Conservation (phyloP, 768 basidiomycete species). For the Amanita pallidorosea region DNA sequence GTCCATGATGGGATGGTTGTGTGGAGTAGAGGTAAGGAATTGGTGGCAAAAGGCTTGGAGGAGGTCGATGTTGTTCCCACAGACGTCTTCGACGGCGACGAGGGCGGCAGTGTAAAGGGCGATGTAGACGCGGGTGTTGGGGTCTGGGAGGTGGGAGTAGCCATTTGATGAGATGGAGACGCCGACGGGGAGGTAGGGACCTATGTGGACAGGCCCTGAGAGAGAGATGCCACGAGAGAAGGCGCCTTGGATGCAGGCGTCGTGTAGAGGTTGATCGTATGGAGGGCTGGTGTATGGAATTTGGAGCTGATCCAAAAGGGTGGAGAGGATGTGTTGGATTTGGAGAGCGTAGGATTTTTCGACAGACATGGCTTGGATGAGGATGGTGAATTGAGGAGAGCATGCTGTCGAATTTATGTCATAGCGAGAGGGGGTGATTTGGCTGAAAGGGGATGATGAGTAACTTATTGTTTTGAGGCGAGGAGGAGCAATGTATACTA, state of each 20-base stretch:
- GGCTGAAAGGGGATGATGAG: no score
- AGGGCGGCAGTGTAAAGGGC: conserved; percentile 27
- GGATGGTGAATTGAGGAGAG: not conserved
- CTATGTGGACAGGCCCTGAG: conserved; percentile 11
- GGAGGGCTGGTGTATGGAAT: not conserved
- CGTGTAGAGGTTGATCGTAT: conserved; percentile 6
- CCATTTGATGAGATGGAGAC: conserved; percentile 17
- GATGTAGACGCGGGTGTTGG: conserved; percentile 21
- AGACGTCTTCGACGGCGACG: conserved; percentile 27
- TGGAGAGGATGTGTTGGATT: not conserved
- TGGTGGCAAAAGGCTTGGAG: conserved; percentile 23
- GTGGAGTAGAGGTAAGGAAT: conserved; percentile 16
- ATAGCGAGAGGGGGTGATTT: no score
- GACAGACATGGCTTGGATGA: not conserved
- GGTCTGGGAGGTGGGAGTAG: conserved; percentile 18
- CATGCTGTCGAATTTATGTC: no score
- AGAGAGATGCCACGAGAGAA: conserved; percentile 15
- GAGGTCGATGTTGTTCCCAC: conserved; percentile 13
- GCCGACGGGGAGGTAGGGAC: conserved; percentile 19
- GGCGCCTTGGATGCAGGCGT: conserved; percentile 15
- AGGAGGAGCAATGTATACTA: no score
- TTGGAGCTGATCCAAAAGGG: not conserved
- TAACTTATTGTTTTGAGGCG: no score
- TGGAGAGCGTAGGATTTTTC: not conserved
- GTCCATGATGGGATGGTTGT: conserved; percentile 20